phyloP scores from a whole-genome alignment of 768 basidiomycete genomes.

The Lentinus brumalis region DNA sequence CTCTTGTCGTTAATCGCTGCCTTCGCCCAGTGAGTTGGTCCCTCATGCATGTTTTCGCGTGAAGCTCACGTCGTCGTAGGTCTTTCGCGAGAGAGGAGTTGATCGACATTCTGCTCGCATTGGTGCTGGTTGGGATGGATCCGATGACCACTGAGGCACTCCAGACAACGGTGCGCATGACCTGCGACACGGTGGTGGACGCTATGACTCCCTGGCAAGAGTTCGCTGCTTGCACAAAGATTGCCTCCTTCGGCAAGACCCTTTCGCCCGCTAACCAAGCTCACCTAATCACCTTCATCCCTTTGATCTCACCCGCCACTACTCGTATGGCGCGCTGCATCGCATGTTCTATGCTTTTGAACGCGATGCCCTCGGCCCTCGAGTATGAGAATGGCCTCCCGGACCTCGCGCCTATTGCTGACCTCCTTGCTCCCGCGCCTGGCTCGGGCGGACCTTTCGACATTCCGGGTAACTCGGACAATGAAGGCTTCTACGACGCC shows the following conservation, averaged over 20 bases:
- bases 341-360: conserved; percentile 49
- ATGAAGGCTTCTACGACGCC: conserved; percentile 56
- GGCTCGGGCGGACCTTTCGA: conserved; percentile 52
- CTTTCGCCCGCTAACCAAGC: conserved; percentile 54
- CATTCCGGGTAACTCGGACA: conserved; percentile 48
- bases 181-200: conserved; percentile 50
- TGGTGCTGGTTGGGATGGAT: conserved; percentile 63
- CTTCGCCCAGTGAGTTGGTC: conserved; percentile 47
- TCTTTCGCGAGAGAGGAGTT: conserved; percentile 37
- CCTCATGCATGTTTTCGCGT: not conserved
- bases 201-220: conserved; percentile 44
- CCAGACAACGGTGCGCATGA: conserved; percentile 45
- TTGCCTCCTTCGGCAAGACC: conserved; percentile 42
- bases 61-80: not conserved
- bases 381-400: conserved; percentile 38
- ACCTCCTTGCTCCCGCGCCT: conserved; percentile 48
- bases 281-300: conserved; percentile 51
- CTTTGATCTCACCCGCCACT: conserved; percentile 49
- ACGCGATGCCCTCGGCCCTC: not conserved
- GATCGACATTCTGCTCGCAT: conserved; percentile 48
- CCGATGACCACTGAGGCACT: conserved; percentile 46
- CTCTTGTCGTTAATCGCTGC: conserved; percentile 44
- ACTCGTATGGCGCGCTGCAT: conserved; percentile 60
- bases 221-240: conserved; percentile 43
- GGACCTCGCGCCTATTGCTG: conserved; percentile 50